Evolutionary conservation across 129 eudicot genomes (phyloP), one percentile per base, ranked within the genome.

Genomic region (Escallonia herrerae): DNA sequence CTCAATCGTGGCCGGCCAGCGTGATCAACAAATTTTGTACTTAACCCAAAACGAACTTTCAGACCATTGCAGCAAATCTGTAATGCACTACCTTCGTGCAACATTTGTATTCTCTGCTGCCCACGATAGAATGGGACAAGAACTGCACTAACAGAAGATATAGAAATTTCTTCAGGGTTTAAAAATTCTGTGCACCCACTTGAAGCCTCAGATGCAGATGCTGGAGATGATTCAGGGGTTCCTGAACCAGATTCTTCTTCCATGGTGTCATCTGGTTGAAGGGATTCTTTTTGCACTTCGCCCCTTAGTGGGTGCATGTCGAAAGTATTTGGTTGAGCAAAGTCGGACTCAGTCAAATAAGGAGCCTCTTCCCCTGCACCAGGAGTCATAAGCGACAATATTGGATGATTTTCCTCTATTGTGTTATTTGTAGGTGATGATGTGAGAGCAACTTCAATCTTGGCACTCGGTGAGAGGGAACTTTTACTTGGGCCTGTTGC

Each of bases 1-100:
- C 80, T 94, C 77, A 94, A 66, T 55, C 90, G 65, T 46, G 97
- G 97, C 48, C 90, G 84, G 61, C 97, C 97, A 47, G 93, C 86
- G 63, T 72, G 63, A 82, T 89, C 93, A 15, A 82, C 86, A 77
- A 72, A 94, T 57, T 76, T 89, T 33, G 78, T 71, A 62, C 84
- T 83, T 14, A 86, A 63, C 58, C 96, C 99, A 71, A 94, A 94
- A 5, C 93, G 93, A 56, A 94, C 87, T 65, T 82, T 94, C 60
- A 86, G 56, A 11, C 65, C 64, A 48, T 53, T 62, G 69, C 84
- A 74, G 6, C 40, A 75, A 69, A 94, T 74, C 58, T 80, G 91
- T 74, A 94, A 71, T 2, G 72, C 75, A 33, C 50, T 33, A 69
- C 66, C 49, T 41, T 77, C 66, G 65, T 94, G 93, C 70, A 86